phyloP scores from a whole-genome alignment of 768 basidiomycete genomes.

The Russula griseocarnosa region DNA sequence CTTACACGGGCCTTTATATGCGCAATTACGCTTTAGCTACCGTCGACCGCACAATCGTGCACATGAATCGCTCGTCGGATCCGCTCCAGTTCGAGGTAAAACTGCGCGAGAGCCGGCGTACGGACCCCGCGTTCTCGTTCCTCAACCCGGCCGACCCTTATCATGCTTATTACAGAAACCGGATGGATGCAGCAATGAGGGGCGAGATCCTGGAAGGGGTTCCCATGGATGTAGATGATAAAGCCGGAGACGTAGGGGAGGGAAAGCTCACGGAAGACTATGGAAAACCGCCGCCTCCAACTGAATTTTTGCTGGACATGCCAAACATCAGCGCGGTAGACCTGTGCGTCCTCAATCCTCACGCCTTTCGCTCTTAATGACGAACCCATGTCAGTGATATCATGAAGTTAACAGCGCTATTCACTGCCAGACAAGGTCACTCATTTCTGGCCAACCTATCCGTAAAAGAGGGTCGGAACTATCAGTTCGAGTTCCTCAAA shows the following conservation, averaged over 20 bases:
- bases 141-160: slow-evolving; percentile 96
- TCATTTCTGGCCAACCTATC: slow-evolving; percentile 83
- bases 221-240: slow-evolving; percentile 30
- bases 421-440: slow-evolving; percentile 88
- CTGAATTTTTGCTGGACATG: slow-evolving; percentile 81
- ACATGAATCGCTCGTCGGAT: slow-evolving; percentile 90
- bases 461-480: slow-evolving; percentile 86
- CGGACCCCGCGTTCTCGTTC: slow-evolving; percentile 98
- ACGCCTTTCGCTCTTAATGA: background rate
- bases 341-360: slow-evolving; percentile 56
- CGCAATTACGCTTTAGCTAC: slow-evolving; percentile 52
- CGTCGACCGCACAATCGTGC: slow-evolving; percentile 90
- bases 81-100: slow-evolving; percentile 93
- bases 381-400: slow-evolving; percentile 59
- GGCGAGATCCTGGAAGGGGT: slow-evolving; percentile 70
- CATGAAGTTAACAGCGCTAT: slow-evolving; percentile 93
- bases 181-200: slow-evolving; percentile 74
- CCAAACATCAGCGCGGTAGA: slow-evolving; percentile 88
- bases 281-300: slow-evolving; percentile 70
- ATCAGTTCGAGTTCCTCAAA: slow-evolving; percentile 95
- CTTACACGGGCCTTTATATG: slow-evolving; percentile 2
- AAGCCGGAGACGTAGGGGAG: slow-evolving; percentile 11
- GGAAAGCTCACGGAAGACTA: slow-evolving; percentile 43
- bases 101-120: slow-evolving; percentile 92
- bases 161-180: slow-evolving; percentile 95